Conservation (phyloP, 345 rosid genomes). For the Dimocarpus longan region DNA sequence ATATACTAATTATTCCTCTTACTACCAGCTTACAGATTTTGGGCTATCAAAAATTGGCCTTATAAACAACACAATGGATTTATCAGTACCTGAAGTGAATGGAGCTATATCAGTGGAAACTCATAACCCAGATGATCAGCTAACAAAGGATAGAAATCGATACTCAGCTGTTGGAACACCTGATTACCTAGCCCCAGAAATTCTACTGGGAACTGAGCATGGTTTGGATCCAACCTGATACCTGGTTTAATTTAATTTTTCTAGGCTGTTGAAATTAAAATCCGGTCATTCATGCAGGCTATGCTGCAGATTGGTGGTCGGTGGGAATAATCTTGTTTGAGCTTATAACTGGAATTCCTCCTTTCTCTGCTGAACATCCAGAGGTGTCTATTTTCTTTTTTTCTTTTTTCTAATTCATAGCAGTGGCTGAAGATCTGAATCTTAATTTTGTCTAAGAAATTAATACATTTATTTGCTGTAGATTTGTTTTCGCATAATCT, state of each 20-base stretch:
- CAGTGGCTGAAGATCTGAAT: not conserved
- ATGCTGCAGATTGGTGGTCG: constrained; percentile 90
- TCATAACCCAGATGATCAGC: constrained; percentile 39
- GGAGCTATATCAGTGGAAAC: constrained; percentile 38
- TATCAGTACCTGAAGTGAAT: constrained; percentile 56
- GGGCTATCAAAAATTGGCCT: constrained; percentile 88
- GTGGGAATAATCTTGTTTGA: constrained; percentile 86
- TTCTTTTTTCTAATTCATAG: constrained; percentile 6
- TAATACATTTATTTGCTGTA: not conserved
- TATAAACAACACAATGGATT: constrained; percentile 71
- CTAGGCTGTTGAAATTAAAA: constrained; percentile 28
- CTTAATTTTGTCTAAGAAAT: not conserved
- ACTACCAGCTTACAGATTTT: constrained; percentile 82
- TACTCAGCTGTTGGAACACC: constrained; percentile 87
- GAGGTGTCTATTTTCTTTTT: constrained; percentile 51
- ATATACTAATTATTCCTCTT: constrained; percentile 33
- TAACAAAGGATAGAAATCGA: constrained; percentile 47
- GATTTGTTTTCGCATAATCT: not conserved
- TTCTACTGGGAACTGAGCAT: constrained; percentile 87
- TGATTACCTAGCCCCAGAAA: constrained; percentile 90
- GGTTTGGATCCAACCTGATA: constrained; percentile 44
- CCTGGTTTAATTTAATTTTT: constrained; percentile 16
- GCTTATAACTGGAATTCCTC: constrained; percentile 79
- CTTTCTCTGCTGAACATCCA: constrained; percentile 68
- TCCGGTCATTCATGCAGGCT: constrained; percentile 54